Evolutionary conservation across 129 eudicot species (phyloP), one percentile per base, ranked within the genome.

Genomic region (Flaveria bidentis): DNA sequence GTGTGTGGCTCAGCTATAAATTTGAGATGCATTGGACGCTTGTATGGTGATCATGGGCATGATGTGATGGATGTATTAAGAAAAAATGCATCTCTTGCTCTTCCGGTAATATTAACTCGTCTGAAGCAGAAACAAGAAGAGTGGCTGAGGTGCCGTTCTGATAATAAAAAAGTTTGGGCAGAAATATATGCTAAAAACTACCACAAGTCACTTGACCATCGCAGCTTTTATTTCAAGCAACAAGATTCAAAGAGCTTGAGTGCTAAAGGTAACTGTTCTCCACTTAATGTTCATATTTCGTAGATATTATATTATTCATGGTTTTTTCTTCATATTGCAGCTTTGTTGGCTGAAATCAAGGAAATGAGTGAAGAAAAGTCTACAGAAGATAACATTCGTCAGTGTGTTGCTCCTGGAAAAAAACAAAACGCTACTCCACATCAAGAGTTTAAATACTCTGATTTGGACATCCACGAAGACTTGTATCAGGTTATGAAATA

Each of bases 61-160:
- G 99, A 94, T 77, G 96, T 94, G 71, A 80, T 89, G 96, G 99
- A 94, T 74, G 97, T 94, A 45, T 83, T 94, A 75, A 89, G 87
- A 83, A 91, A 89, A 82, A 94, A 94, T 76, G 93, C 96, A 52
- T 86, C 90, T 72, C 85, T 91, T 76, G 96, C 97, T 9, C 86
- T 94, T 72, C 99, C 99, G 33, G 96, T 94, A 36, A 89, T 94
- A 71, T 75, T 94, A 69, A 89, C 91, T 50, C 96, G 99, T 56
- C 78, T 94, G 84, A 94, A 94, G 79, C 99, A 94, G 87, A 94
- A 94, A 84, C 99, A 94, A 85, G 99, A 94, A 65, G 99, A 94
- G 83, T 94, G 97, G 99, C 88, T 88, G 25, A 91, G 96, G 84
- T 91, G 99, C 64, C 99, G 97, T 58, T 81, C 85, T 82, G 99